These are phyloP conservation scores for Clausena lansium DNA, from an alignment of 345 rosid genomes.

Conservation along the genomic window DNA sequence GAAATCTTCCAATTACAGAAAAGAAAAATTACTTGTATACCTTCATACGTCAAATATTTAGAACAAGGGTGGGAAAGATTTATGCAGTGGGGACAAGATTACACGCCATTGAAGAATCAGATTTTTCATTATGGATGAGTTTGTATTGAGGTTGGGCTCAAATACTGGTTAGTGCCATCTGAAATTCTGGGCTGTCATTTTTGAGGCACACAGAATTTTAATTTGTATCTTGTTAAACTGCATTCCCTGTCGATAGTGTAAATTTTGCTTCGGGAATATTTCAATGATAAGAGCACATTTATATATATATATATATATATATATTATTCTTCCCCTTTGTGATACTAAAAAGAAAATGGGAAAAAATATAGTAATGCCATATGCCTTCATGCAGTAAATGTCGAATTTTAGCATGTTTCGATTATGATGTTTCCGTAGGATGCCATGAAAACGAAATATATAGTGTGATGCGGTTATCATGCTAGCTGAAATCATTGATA, in stretches of 20 bases:
- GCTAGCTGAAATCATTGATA: too few relatives aligned
- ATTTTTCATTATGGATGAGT: too few relatives aligned
- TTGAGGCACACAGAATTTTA: slow-evolving; percentile 2
- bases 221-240: slow-evolving; percentile 9
- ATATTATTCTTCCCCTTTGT: too few relatives aligned
- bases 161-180: neutral
- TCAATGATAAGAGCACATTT: slow-evolving; percentile 15
- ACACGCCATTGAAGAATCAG: slow-evolving; percentile 1
- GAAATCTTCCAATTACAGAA: slow-evolving; percentile 27
- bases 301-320: neutral
- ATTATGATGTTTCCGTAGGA: neutral
- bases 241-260: slow-evolving; percentile 18
- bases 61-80: slow-evolving; percentile 1
- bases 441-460: neutral
- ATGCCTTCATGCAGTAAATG: too few relatives aligned
- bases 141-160: neutral
- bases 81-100: slow-evolving; percentile 17
- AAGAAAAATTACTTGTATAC: slow-evolving; percentile 31
- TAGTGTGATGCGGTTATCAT: too few relatives aligned
- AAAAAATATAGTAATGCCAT: neutral
- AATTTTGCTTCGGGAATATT: slow-evolving; percentile 23
- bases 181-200: slow-evolving; percentile 1
- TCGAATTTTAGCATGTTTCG: neutral
- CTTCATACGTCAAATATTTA: slow-evolving; percentile 22
- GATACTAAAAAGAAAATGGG: neutral